phyloP scores from a whole-genome alignment of 1,284 basidiomycete species.

The Ustilago sp. region DNA sequence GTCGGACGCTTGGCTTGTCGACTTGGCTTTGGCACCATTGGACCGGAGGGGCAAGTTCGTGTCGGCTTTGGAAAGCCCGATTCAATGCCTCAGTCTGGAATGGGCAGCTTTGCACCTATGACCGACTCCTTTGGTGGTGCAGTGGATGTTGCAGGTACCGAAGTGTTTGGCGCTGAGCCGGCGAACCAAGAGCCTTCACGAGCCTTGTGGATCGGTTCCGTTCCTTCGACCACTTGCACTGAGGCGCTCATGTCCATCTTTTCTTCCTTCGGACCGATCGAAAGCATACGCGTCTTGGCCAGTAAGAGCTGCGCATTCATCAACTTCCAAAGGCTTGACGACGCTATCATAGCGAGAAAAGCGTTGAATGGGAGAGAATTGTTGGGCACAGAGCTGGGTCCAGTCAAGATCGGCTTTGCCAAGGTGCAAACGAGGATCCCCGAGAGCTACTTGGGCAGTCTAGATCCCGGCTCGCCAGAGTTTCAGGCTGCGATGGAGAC shows the following conservation, averaged over 20 bases:
- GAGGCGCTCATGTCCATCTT: slow-evolving; percentile 81
- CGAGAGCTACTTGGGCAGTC: slow-evolving; percentile 26
- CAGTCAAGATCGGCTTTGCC: slow-evolving; percentile 94
- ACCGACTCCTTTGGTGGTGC: slow-evolving; percentile 8
- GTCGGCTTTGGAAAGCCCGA: slow-evolving; percentile 98
- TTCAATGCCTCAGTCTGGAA: slow-evolving; percentile 74
- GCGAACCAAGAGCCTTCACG: slow-evolving; percentile 51
- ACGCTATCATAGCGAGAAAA: slow-evolving; percentile 92
- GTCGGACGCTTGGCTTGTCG: slow-evolving; percentile 92
- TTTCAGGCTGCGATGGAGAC: slow-evolving; percentile 53
- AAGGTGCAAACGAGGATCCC: slow-evolving; percentile 77
- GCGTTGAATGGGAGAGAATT: slow-evolving; percentile 94
- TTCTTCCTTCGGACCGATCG: slow-evolving; percentile 95
- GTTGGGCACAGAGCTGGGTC: slow-evolving; percentile 91
- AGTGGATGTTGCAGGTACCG: slow-evolving; percentile 10
- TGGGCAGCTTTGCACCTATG: slow-evolving; percentile 25
- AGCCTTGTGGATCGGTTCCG: slow-evolving; percentile 63
- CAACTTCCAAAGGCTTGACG: slow-evolving; percentile 96
- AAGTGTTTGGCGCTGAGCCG: slow-evolving; percentile 27
- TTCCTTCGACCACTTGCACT: slow-evolving; percentile 51
- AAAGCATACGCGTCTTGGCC: slow-evolving; percentile 91
- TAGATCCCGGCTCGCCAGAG: slow-evolving; percentile 38
- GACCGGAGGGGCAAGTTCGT: slow-evolving; percentile 77
- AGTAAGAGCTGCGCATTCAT: slow-evolving; percentile 97
- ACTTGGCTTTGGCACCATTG: slow-evolving; percentile 77